Percentiles rank a stretch among this genome's conserved stretches.
phyloP scores from a whole-genome alignment of 495 filamentous ascomycete genomes.

The Penicillium waksmanii region DNA sequence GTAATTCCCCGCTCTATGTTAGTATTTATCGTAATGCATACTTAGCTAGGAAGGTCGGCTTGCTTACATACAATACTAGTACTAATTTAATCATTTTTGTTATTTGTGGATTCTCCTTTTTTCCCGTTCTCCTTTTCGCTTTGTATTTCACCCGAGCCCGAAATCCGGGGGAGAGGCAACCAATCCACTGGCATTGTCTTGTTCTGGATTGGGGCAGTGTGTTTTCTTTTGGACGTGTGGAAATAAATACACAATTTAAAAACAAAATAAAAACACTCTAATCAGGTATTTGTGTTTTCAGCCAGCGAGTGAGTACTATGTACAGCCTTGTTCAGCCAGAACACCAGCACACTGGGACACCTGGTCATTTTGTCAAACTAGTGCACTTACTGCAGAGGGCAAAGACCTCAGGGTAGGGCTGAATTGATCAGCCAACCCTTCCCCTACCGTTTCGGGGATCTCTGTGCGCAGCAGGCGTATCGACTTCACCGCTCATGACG shows the following conservation, averaged over 20 bases:
- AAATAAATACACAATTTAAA: neutral
- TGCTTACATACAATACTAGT: neutral
- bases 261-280: neutral
- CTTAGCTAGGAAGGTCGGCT: neutral
- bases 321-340: neutral
- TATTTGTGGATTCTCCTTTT: neutral
- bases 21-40: neutral
- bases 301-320: neutral
- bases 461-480: neutral
- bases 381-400: constrained; percentile 2
- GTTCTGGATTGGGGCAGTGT: neutral
- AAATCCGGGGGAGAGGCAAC: constrained; percentile 3
- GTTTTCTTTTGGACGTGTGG: neutral
- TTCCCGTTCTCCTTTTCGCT: neutral
- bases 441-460: neutral
- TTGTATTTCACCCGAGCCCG: neutral
- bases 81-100: neutral
- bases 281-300: too few species aligned
- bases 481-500: constrained; percentile 31
- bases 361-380: neutral
- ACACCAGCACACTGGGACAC: neutral
- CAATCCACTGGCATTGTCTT: neutral
- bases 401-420: constrained; percentile 3
- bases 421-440: constrained; percentile 3
- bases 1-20: neutral